phyloP scores from a whole-genome alignment of 176 grass and related monocot genomes.

The Pontederia paniculata region DNA sequence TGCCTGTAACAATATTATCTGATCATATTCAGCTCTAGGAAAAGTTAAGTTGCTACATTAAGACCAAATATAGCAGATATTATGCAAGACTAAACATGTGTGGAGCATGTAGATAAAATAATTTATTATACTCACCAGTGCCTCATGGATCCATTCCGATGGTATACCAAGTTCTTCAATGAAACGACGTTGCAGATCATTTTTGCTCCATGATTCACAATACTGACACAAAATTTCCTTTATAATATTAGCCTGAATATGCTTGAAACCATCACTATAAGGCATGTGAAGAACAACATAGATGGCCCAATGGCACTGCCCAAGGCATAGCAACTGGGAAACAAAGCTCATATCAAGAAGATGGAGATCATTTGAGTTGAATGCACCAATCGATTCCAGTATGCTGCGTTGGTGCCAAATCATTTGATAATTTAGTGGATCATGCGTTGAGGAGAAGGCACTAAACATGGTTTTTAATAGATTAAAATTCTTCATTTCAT shows the following conservation, averaged over 20 bases:
- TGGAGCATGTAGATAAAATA: background rate
- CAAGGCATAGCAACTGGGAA: slow-evolving; percentile 69
- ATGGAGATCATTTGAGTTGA: slow-evolving; percentile 60
- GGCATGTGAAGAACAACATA: slow-evolving; percentile 85
- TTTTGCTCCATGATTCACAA: slow-evolving; percentile 70
- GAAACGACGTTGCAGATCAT: slow-evolving; percentile 56
- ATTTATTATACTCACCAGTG: slow-evolving; percentile 48
- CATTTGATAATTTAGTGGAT: slow-evolving; percentile 93
- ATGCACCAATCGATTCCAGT: slow-evolving; percentile 81
- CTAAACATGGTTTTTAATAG: slow-evolving; percentile 79
- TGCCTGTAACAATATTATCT: slow-evolving; percentile 39
- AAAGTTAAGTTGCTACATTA: slow-evolving; percentile 2
- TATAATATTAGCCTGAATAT: slow-evolving; percentile 71
- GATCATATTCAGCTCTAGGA: background rate
- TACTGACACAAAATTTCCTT: slow-evolving; percentile 66
- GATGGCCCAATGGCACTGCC: slow-evolving; percentile 82
- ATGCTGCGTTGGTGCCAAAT: slow-evolving; percentile 83
- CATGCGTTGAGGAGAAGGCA: slow-evolving; percentile 75
- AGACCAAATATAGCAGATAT: slow-evolving; percentile 1
- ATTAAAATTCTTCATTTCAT: slow-evolving; percentile 36
- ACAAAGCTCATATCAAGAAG: slow-evolving; percentile 85
- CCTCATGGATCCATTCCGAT: slow-evolving; percentile 81
- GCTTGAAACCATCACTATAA: slow-evolving; percentile 43
- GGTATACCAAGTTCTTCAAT: slow-evolving; percentile 82
- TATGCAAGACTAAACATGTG: background rate